Conservation (phyloP, 2,329 filamentous ascomycete species). For the Penicillium fuscoglaucum region DNA sequence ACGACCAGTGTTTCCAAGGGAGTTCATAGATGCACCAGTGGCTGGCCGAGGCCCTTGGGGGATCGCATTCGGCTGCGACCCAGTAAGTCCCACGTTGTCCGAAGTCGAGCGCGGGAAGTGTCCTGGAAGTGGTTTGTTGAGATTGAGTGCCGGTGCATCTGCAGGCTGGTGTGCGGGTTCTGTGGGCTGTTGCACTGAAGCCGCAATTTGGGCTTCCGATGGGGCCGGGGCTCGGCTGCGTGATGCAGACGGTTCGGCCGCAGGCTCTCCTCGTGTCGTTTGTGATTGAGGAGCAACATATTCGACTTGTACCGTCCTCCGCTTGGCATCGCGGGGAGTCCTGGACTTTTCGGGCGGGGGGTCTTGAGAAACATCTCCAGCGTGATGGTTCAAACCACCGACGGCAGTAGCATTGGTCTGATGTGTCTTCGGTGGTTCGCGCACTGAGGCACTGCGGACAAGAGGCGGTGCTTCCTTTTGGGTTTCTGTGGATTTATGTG, state of each 20-base stretch:
- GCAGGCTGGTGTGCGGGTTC: slow-evolving; percentile 2
- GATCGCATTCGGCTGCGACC: slow-evolving; percentile 42
- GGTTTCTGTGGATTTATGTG: slow-evolving; percentile 44
- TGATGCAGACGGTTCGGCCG: slow-evolving; percentile 18
- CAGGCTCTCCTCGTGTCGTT: slow-evolving; percentile 68
- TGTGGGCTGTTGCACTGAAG: slow-evolving; percentile 8
- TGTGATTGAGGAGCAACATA: slow-evolving; percentile 91
- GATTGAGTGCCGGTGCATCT: slow-evolving; percentile 20
- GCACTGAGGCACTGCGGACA: slow-evolving; percentile 86
- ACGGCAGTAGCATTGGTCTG: slow-evolving; percentile 50
- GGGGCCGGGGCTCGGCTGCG: slow-evolving; percentile 9
- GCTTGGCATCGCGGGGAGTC: slow-evolving; percentile 75
- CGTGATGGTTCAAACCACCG: slow-evolving; percentile 68
- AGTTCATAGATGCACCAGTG: slow-evolving; percentile 79
- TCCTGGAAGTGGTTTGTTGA: slow-evolving; percentile 47
- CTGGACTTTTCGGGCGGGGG: slow-evolving; percentile 65
- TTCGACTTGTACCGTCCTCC: slow-evolving; percentile 93
- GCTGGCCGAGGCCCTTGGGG: slow-evolving; percentile 62
- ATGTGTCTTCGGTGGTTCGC: slow-evolving; percentile 73
- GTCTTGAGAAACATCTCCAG: slow-evolving; percentile 70
- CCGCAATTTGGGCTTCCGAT: slow-evolving; percentile 11
- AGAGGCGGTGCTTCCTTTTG: slow-evolving; percentile 62
- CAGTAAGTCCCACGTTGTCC: slow-evolving; percentile 58
- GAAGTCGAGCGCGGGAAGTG: slow-evolving; percentile 56
- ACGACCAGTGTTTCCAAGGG: slow-evolving; percentile 54